Evolutionary conservation across 2,329 filamentous ascomycete species (phyloP).

Genomic region (Fusarium concolor): DNA sequence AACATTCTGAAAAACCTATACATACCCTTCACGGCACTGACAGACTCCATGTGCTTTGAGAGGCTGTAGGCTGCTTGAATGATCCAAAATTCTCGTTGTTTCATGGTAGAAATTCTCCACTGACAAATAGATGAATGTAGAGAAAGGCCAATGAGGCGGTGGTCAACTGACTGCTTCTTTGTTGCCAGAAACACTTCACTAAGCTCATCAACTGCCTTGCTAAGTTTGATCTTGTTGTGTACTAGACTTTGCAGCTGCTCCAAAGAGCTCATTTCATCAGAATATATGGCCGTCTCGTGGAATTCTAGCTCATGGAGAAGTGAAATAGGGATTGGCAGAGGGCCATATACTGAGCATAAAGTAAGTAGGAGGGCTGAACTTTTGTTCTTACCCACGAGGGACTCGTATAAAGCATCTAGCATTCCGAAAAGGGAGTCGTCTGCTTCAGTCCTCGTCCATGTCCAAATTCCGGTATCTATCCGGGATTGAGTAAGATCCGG

Average conservation of each 20-base stretch:
- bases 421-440: neutral
- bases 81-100: neutral
- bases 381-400: neutral
- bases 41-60: neutral
- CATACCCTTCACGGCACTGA: rapidly evolving
- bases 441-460: neutral
- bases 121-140: neutral
- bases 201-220: neutral
- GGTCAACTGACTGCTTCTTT: neutral
- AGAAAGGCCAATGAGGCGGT: neutral
- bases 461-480: neutral
- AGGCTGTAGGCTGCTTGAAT: neutral
- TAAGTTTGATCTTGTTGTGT: neutral
- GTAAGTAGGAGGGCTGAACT: neutral
- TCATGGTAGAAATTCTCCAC: constrained; percentile 4
- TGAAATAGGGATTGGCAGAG: neutral
- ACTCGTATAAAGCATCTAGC: neutral
- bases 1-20: neutral
- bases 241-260: neutral
- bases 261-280: neutral
- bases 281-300: neutral
- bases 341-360: neutral
- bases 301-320: neutral
- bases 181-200: neutral
- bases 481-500: neutral